phyloP scores from a whole-genome alignment of 2,329 filamentous ascomycete species.

The Sporothrix protearum region DNA sequence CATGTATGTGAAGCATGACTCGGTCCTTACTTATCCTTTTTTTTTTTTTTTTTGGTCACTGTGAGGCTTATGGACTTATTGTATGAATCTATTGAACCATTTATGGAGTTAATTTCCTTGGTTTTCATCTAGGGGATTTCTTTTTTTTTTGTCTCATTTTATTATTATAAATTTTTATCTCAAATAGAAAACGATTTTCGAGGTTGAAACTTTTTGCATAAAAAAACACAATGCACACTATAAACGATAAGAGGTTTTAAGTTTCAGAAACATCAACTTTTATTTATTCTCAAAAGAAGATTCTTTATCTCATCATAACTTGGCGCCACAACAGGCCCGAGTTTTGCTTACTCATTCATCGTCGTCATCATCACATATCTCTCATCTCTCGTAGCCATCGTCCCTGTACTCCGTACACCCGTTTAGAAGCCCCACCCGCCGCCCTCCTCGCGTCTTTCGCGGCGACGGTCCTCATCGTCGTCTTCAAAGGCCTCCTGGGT shows the following conservation, averaged over 20 bases:
- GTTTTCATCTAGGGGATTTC: too few relatives aligned
- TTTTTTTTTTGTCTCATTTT: neutral
- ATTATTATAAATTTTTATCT: too few relatives aligned
- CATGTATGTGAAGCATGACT: neutral
- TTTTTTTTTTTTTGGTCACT: too few relatives aligned
- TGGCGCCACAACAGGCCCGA: neutral
- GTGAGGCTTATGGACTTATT: neutral
- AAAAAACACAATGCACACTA: neutral
- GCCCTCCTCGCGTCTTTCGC: constrained; percentile 27
- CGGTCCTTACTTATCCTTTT: neutral
- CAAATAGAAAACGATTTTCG: too few relatives aligned
- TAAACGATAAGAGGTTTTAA: neutral
- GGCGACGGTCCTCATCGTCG: constrained; percentile 29
- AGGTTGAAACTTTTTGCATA: too few relatives aligned
- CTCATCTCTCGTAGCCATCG: neutral
- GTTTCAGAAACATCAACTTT: neutral
- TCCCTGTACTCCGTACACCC: neutral
- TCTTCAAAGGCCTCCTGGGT: constrained; percentile 29
- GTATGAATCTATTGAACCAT: too few relatives aligned
- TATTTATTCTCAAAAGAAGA: neutral
- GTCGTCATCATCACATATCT: neutral
- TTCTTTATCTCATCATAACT: neutral
- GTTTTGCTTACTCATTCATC: neutral
- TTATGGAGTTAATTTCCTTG: too few relatives aligned
- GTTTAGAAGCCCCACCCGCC: constrained; percentile 16